Evolutionary conservation across 345 rosid genomes (phyloP).

Genomic region (Dimocarpus longan): DNA sequence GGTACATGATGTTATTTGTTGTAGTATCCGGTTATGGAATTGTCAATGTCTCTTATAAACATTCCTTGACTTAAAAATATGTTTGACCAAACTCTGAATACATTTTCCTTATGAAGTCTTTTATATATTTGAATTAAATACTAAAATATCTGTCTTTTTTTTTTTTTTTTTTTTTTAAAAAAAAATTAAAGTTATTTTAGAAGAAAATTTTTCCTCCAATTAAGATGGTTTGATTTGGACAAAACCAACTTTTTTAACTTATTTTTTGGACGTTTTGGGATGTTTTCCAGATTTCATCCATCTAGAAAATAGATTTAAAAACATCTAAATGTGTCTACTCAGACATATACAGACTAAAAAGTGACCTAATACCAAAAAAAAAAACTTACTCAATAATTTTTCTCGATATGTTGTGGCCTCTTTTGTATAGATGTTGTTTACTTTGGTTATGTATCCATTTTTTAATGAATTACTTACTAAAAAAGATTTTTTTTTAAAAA

Average conservation of each 20-base stretch:
- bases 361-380: not conserved
- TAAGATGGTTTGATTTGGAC: not conserved
- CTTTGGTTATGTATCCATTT: not conserved
- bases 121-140: no score
- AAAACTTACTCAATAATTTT: not conserved
- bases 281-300: not conserved
- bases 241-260: no score
- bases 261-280: not conserved
- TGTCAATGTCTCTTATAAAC: not conserved
- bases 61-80: not conserved
- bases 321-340: not conserved
- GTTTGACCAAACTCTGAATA: not conserved
- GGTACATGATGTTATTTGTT: constrained; percentile 44
- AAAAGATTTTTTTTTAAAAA: no score
- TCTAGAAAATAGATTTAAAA: not conserved
- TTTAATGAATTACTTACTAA: not conserved
- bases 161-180: no score
- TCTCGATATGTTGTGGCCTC: not conserved
- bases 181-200: not conserved
- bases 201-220: not conserved
- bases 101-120: not conserved
- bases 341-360: not conserved
- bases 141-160: no score
- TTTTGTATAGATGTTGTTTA: not conserved
- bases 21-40: not conserved